A percentile compares a stretch with the other conserved stretches of the same genome.
Evolutionary conservation across 805 yeast species (phyloP).

Genomic region (Ascoidea rubescens): DNA sequence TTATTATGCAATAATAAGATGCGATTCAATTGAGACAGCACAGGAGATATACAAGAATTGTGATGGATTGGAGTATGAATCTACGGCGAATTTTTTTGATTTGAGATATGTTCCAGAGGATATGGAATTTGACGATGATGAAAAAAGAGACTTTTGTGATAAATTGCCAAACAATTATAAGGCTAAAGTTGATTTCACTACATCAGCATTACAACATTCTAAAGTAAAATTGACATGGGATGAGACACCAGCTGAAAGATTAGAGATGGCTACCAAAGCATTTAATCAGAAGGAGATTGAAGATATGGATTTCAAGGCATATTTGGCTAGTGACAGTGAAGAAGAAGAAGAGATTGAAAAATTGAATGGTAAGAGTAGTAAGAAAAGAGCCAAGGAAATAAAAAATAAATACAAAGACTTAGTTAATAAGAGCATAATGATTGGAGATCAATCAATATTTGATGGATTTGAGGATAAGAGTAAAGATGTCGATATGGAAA

Average conservation of each 20-base stretch:
- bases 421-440: conserved; percentile 26
- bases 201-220: conserved; percentile 93
- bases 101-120: conserved; percentile 87
- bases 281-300: conserved; percentile 82
- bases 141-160: conserved; percentile 59
- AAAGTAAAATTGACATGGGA: conserved; percentile 97
- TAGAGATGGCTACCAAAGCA: conserved; percentile 60
- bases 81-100: conserved; percentile 90
- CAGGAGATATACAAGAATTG: conserved; percentile 67
- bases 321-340: conserved; percentile 69
- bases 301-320: conserved; percentile 86
- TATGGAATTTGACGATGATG: conserved; percentile 59
- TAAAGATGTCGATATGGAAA: conserved; percentile 81
- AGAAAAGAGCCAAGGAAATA: conserved; percentile 15
- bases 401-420: conserved; percentile 52
- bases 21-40: conserved; percentile 65
- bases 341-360: conserved; percentile 35
- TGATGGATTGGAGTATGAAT: conserved; percentile 92
- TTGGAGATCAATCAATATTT: conserved; percentile 22
- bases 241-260: conserved; percentile 88
- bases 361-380: conserved; percentile 53
- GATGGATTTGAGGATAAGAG: conserved; percentile 28
- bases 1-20: conserved; percentile 80
- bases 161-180: conserved; percentile 65
- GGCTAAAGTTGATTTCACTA: conserved; percentile 64